Percentiles rank a stretch among this genome's conserved stretches.
Conservation (phyloP, 768 basidiomycete species). For the Terana coerulea region DNA sequence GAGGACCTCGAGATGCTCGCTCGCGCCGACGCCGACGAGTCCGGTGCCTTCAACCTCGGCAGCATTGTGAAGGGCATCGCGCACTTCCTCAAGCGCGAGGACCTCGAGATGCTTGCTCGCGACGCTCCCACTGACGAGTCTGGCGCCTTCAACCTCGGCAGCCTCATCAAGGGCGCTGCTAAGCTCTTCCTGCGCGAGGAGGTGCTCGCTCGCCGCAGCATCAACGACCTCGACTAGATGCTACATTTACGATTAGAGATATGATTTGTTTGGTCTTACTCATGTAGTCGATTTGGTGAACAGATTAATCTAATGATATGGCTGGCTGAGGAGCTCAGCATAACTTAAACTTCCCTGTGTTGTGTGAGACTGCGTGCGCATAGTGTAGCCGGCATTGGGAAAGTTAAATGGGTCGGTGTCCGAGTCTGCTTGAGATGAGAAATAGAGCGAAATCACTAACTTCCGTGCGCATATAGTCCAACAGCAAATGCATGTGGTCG, state of each 20-base stretch:
- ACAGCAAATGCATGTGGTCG: too few species aligned
- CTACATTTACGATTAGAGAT: neutral
- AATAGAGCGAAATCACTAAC: too few species aligned
- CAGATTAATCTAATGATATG: neutral
- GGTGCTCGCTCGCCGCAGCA: constrained; percentile 2
- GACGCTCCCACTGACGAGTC: constrained; percentile 1
- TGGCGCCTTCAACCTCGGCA: constrained; percentile 5
- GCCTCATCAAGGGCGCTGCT: neutral
- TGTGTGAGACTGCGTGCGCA: too few species aligned
- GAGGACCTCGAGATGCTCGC: constrained; percentile 1
- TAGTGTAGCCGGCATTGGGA: too few species aligned
- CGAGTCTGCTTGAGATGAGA: too few species aligned
- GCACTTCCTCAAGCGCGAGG: constrained; percentile 1
- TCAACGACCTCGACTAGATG: neutral
- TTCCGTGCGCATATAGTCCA: too few species aligned
- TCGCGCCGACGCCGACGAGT: constrained; percentile 1
- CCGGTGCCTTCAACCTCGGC: constrained; percentile 5
- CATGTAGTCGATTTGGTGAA: neutral
- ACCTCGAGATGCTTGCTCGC: constrained; percentile 5
- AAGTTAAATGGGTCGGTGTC: too few species aligned
- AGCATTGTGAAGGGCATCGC: neutral
- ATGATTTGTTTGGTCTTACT: neutral
- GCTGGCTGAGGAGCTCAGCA: neutral
- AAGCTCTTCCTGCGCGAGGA: constrained; percentile 3
- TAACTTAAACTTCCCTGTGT: too few species aligned